Evolutionary conservation across 2,329 filamentous ascomycete genomes (phyloP).

Genomic region (Fusarium redolens): DNA sequence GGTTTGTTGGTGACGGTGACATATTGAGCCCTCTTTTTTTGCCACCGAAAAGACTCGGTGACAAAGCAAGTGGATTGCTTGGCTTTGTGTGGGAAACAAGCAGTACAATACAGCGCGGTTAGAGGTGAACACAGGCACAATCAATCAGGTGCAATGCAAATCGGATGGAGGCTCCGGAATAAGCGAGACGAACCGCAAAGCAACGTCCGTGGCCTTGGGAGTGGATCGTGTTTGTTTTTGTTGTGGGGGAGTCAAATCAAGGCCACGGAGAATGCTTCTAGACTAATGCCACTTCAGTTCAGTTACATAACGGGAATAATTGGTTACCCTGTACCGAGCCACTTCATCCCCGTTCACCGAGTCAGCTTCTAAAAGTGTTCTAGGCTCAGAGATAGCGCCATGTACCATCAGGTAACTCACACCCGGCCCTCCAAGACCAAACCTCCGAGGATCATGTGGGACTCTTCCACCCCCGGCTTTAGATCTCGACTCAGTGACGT

Average conservation of each 20-base stretch:
- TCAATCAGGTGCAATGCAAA: slow-evolving; percentile 19
- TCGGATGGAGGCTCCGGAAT: slow-evolving; percentile 36
- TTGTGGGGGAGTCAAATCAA: slow-evolving; percentile 34
- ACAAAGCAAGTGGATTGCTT: neutral
- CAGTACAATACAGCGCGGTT: slow-evolving; percentile 20
- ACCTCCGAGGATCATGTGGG: slow-evolving; percentile 22
- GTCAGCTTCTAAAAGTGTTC: slow-evolving; percentile 10
- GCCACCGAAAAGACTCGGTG: slow-evolving; percentile 10
- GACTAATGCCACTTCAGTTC: neutral
- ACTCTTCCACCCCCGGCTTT: neutral
- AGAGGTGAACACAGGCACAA: neutral
- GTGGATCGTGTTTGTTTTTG: slow-evolving; percentile 34
- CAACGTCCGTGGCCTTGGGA: neutral
- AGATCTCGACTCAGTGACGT: slow-evolving; percentile 38
- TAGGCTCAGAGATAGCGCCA: slow-evolving; percentile 9
- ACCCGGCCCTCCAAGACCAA: slow-evolving; percentile 16
- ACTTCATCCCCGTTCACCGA: neutral
- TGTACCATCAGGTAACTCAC: slow-evolving; percentile 31
- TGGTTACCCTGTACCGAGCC: slow-evolving; percentile 27
- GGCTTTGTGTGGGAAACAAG: neutral
- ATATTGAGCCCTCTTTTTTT: slow-evolving; percentile 4
- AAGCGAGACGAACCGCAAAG: slow-evolving; percentile 14
- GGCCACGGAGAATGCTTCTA: slow-evolving; percentile 10
- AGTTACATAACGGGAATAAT: neutral
- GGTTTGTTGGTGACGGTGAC: slow-evolving; percentile 13